phyloP scores from a whole-genome alignment of 192 early-diverging fungal species.

The Umbelopsis vinacea region DNA sequence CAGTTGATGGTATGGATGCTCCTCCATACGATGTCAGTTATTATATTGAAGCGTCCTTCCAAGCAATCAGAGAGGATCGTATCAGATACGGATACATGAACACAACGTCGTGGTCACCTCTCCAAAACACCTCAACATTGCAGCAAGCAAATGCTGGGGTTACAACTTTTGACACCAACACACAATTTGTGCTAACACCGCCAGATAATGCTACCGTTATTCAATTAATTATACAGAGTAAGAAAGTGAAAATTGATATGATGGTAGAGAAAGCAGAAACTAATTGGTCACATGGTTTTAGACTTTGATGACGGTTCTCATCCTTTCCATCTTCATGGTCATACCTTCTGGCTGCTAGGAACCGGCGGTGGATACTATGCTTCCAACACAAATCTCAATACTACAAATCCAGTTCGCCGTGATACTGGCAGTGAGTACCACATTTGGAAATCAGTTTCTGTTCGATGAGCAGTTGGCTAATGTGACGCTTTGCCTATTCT shows the following conservation, averaged over 20 bases:
- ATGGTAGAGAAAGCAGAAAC: neutral
- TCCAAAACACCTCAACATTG: conserved; percentile 5
- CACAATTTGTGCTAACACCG: conserved; percentile 1
- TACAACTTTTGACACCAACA: neutral
- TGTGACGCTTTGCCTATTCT: conserved; percentile 15
- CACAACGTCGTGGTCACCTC: conserved; percentile 11
- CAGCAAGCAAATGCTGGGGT: neutral
- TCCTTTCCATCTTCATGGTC: conserved; percentile 82
- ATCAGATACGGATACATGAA: neutral
- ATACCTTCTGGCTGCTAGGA: conserved; percentile 80
- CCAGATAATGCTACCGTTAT: neutral
- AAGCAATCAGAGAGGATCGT: neutral
- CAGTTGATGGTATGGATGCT: conserved; percentile 10
- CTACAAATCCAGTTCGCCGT: conserved; percentile 62
- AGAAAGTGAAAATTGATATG: neutral
- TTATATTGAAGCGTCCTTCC: conserved; percentile 15
- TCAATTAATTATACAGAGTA: conserved; percentile 18
- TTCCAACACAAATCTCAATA: conserved; percentile 46
- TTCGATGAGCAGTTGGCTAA: neutral
- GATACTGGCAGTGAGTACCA: conserved; percentile 55
- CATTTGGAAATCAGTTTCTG: neutral
- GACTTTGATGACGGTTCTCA: conserved; percentile 22
- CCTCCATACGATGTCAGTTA: conserved; percentile 14
- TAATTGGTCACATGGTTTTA: neutral
- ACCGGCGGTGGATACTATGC: conserved; percentile 62